Percentiles rank a stretch among this genome's conserved stretches.
Evolutionary conservation across 805 yeast species (phyloP).

Genomic region (Phaffomyces opuntiae): DNA sequence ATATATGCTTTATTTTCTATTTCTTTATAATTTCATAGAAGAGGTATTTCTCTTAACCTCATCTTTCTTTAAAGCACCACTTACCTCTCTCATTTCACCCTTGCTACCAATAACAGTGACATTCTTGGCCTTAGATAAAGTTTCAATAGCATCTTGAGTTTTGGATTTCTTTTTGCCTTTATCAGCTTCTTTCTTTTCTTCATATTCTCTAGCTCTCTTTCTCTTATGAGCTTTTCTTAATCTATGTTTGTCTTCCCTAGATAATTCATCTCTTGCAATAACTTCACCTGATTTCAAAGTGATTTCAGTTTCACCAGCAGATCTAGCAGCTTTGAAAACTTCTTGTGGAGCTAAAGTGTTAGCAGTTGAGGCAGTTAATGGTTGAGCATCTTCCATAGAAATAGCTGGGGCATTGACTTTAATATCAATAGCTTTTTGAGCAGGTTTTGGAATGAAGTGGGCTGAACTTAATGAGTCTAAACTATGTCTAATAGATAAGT

Average conservation of each 20-base stretch:
- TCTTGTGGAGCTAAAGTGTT: slow-evolving; percentile 92
- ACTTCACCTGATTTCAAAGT: slow-evolving; percentile 71
- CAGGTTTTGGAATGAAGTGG: slow-evolving; percentile 87
- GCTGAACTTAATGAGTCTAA: slow-evolving; percentile 92
- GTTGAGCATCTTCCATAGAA: slow-evolving; percentile 94
- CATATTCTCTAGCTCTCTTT: slow-evolving; percentile 54
- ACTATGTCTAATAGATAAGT: slow-evolving; percentile 54
- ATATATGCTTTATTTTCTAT: neutral
- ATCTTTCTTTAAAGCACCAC: slow-evolving; percentile 55
- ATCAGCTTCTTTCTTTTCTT: slow-evolving; percentile 28
- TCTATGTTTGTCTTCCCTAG: slow-evolving; percentile 80
- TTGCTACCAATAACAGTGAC: slow-evolving; percentile 70
- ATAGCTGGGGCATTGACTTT: slow-evolving; percentile 79
- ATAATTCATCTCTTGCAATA: slow-evolving; percentile 72
- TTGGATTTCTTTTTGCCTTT: slow-evolving; percentile 36
- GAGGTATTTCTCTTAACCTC: slow-evolving; percentile 20
- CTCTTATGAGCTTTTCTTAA: slow-evolving; percentile 83
- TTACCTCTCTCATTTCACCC: slow-evolving; percentile 69
- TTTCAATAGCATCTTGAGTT: slow-evolving; percentile 58
- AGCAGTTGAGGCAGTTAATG: slow-evolving; percentile 68
- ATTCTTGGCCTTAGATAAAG: slow-evolving; percentile 65
- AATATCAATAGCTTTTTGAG: slow-evolving; percentile 70
- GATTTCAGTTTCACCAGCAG: slow-evolving; percentile 52
- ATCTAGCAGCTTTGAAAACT: slow-evolving; percentile 50
- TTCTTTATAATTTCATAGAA: slow-evolving; percentile 15